phyloP scores from a whole-genome alignment of 495 filamentous ascomycete species.

The Hyaloscypha hepaticicola region DNA sequence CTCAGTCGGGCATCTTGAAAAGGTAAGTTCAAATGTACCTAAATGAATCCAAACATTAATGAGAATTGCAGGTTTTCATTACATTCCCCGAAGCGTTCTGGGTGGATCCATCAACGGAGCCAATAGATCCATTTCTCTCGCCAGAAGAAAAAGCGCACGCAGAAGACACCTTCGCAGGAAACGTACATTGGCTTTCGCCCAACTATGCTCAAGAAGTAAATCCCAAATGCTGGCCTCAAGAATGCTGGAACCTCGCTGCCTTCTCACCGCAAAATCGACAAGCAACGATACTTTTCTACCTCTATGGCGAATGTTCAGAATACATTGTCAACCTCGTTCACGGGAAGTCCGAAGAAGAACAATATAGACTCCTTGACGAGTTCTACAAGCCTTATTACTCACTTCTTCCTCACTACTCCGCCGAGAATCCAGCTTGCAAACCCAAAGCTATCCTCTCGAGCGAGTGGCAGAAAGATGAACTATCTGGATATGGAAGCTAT shows the following conservation, averaged over 20 bases:
- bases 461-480: slow-evolving; percentile 76
- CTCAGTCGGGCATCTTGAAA: slow-evolving; percentile 85
- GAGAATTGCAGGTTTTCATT: slow-evolving; percentile 61
- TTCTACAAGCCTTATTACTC: slow-evolving; percentile 83
- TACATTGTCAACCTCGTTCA: slow-evolving; percentile 43
- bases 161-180: slow-evolving; percentile 42
- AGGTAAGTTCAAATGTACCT: slow-evolving; percentile 43
- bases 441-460: slow-evolving; percentile 66
- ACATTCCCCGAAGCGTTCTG: slow-evolving; percentile 71
- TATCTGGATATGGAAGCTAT: slow-evolving; percentile 85
- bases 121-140: slow-evolving; percentile 21
- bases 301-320: slow-evolving; percentile 61
- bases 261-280: slow-evolving; percentile 59
- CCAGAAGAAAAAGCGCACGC: background rate
- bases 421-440: slow-evolving; percentile 51
- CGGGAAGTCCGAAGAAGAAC: slow-evolving; percentile 42
- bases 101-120: slow-evolving; percentile 29
- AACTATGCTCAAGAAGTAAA: slow-evolving; percentile 57
- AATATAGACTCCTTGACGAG: slow-evolving; percentile 33
- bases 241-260: slow-evolving; percentile 72
- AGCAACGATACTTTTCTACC: slow-evolving; percentile 88
- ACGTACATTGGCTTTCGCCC: slow-evolving; percentile 67
- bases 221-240: slow-evolving; percentile 68
- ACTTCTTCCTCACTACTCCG: slow-evolving; percentile 62
- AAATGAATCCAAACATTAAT: background rate